Percentiles rank a stretch among this genome's conserved stretches.
These are phyloP conservation scores for Yamadazyma friedrichii DNA, from an alignment of 1,139 yeast genomes.

Conservation along the genomic window DNA sequence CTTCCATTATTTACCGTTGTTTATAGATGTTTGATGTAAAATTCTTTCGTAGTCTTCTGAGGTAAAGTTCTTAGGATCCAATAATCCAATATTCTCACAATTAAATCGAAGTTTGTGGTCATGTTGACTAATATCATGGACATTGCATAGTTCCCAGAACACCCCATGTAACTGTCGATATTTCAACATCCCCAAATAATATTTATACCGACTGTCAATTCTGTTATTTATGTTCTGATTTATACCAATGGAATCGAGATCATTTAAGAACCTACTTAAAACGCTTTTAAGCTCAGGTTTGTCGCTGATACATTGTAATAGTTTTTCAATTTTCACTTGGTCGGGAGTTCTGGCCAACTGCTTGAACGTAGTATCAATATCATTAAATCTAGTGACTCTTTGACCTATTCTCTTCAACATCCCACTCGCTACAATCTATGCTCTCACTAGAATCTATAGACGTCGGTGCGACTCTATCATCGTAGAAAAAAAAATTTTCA, in stretches of 20 bases:
- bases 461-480: constrained; percentile 1
- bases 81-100: constrained; percentile 31
- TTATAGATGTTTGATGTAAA: constrained; percentile 12
- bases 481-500: constrained; percentile 8
- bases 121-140: constrained; percentile 32
- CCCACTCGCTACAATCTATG: not conserved
- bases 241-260: constrained; percentile 34
- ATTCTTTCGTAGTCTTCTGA: constrained; percentile 23
- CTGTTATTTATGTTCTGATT: constrained; percentile 14
- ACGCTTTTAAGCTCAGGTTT: constrained; percentile 33
- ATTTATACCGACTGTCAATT: constrained; percentile 14
- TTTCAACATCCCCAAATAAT: constrained; percentile 19
- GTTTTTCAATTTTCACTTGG: constrained; percentile 20
- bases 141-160: constrained; percentile 42
- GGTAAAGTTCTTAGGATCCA: constrained; percentile 41
- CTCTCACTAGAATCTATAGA: not conserved
- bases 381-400: constrained; percentile 29
- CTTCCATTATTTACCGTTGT: too few relatives aligned
- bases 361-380: constrained; percentile 27
- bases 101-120: constrained; percentile 27
- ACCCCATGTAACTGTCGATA: constrained; percentile 31
- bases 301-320: constrained; percentile 25
- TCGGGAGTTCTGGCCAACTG: constrained; percentile 20
- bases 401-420: constrained; percentile 20
- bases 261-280: constrained; percentile 32